Evolutionary conservation across 352 stramenopile genomes (phyloP).

Genomic region (Phytophthora megakarya): DNA sequence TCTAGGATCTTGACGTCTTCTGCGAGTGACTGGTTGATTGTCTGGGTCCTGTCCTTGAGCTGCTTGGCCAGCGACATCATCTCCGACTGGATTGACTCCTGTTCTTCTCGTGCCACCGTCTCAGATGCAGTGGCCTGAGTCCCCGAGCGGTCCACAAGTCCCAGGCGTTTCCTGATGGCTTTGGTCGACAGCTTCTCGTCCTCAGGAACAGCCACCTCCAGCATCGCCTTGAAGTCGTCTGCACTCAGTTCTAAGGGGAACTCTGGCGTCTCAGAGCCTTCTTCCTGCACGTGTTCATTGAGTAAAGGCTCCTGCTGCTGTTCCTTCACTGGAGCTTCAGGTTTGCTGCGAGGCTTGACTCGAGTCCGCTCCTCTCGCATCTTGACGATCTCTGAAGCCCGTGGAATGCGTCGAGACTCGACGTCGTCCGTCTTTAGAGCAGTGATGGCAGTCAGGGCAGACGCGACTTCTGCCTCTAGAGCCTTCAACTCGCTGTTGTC

Average conservation of each 20-base stretch:
- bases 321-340: not conserved
- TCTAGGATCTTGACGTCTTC: constrained; percentile 81
- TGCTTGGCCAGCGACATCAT: constrained; percentile 76
- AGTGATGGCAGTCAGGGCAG: constrained; percentile 31
- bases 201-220: constrained; percentile 38
- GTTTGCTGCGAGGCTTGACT: not conserved
- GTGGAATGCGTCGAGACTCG: constrained; percentile 24
- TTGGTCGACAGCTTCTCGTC: constrained; percentile 63
- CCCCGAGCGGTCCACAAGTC: constrained; percentile 45
- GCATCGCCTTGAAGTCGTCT: constrained; percentile 67
- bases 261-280: constrained; percentile 11
- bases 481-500: constrained; percentile 28
- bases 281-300: constrained; percentile 5
- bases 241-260: constrained; percentile 42
- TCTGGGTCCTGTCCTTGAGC: constrained; percentile 76
- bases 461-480: constrained; percentile 28
- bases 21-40: constrained; percentile 70
- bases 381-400: constrained; percentile 37
- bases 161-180: constrained; percentile 61
- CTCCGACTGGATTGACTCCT: constrained; percentile 74
- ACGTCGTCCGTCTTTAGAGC: constrained; percentile 6
- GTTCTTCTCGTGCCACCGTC: constrained; percentile 55
- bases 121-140: constrained; percentile 44
- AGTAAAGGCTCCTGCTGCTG: not conserved
- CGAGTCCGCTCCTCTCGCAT: constrained; percentile 16